Conservation (phyloP, 1,284 basidiomycete species). For the Apiotrichum laibachii region DNA sequence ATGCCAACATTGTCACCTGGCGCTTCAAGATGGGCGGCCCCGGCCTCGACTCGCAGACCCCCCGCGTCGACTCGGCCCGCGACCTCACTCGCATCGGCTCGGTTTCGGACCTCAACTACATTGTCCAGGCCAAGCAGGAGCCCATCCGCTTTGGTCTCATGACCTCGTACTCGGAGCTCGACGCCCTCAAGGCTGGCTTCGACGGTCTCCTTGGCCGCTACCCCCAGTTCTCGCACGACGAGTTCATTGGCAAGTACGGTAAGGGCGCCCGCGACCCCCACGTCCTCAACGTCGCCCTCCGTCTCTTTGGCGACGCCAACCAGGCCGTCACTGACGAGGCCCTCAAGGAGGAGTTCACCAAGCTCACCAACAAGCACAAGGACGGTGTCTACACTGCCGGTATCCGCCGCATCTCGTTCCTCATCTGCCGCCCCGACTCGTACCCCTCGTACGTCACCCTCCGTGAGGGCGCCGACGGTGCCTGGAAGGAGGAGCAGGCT, state of each 20-base stretch:
- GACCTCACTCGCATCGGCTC: constrained; percentile 67
- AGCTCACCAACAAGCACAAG: constrained; percentile 71
- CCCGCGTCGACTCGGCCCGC: constrained; percentile 59
- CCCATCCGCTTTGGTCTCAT: constrained; percentile 84
- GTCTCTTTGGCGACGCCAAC: constrained; percentile 64
- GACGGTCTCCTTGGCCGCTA: constrained; percentile 62
- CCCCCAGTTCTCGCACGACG: constrained; percentile 63
- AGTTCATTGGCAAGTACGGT: constrained; percentile 73
- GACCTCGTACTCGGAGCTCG: constrained; percentile 77
- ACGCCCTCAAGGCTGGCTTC: constrained; percentile 70
- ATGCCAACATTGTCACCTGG: constrained; percentile 81
- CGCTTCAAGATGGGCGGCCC: constrained; percentile 82
- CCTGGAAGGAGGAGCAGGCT: constrained; percentile 90
- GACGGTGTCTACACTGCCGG: constrained; percentile 68
- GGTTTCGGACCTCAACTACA: constrained; percentile 88
- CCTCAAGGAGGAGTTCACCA: constrained; percentile 72
- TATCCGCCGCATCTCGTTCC: constrained; percentile 85
- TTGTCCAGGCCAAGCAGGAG: constrained; percentile 77
- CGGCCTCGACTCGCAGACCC: constrained; percentile 78
- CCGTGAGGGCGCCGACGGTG: constrained; percentile 62
- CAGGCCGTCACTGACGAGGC: constrained; percentile 68
- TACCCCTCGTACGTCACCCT: constrained; percentile 96
- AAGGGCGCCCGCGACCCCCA: constrained; percentile 72
- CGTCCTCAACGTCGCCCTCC: constrained; percentile 88
- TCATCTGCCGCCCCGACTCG: constrained; percentile 85